Conservation (phyloP, 169 alveolate genomes). For the Plasmodium adleri region DNA sequence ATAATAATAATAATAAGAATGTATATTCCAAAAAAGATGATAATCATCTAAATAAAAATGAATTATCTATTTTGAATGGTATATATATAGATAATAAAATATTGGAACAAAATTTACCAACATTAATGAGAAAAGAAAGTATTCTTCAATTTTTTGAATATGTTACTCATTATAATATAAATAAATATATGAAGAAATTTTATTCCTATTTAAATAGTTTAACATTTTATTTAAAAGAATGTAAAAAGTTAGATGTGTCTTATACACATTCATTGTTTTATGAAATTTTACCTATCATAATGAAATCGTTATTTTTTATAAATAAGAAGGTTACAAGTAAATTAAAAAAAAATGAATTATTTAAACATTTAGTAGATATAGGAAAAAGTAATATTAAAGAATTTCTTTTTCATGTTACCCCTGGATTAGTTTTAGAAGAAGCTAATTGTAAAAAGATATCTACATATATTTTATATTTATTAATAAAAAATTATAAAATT, state of each 20-base stretch:
- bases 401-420: conserved; percentile 51
- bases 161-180: conserved; percentile 24
- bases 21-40: neutral
- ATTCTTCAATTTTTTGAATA: conserved; percentile 44
- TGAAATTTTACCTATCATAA: conserved; percentile 35
- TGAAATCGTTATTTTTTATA: conserved; percentile 65
- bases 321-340: conserved; percentile 60
- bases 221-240: conserved; percentile 42
- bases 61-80: conserved; percentile 17
- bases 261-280: conserved; percentile 32
- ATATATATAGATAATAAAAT: conserved; percentile 27
- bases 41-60: conserved; percentile 6
- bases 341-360: conserved; percentile 34
- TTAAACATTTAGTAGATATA: conserved; percentile 37
- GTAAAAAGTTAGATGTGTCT: conserved; percentile 35
- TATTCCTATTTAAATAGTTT: conserved; percentile 34
- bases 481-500: conserved; percentile 50
- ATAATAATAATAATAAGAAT: neutral
- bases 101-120: conserved; percentile 30
- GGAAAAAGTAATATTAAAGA: conserved; percentile 29
- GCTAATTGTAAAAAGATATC: conserved; percentile 56
- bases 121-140: conserved; percentile 38
- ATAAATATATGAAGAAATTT: conserved; percentile 61
- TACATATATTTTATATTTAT: conserved; percentile 27
- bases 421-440: conserved; percentile 68